Evolutionary conservation across 805 yeast species (phyloP).

Genomic region (Pichia heedii): DNA sequence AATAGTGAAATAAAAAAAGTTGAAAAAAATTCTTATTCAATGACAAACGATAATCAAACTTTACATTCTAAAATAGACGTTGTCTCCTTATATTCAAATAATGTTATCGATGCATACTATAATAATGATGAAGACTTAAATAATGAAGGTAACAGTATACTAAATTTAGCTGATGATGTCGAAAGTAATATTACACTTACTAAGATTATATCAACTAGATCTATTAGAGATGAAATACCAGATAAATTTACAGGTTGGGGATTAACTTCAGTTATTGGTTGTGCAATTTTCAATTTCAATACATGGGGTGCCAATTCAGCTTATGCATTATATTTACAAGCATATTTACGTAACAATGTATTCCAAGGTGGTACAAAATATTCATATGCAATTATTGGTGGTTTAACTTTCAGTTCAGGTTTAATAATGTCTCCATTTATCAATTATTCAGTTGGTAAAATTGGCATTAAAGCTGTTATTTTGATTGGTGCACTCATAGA

Average conservation of each 20-base stretch:
- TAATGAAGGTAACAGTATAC: background rate
- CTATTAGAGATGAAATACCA: constrained; percentile 27
- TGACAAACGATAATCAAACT: too few relatives aligned
- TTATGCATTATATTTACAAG: constrained; percentile 54
- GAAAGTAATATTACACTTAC: constrained; percentile 1
- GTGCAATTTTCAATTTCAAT: constrained; percentile 41
- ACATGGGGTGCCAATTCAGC: constrained; percentile 73
- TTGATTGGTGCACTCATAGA: constrained; percentile 41
- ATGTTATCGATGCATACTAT: too few relatives aligned
- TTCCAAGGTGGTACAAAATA: constrained; percentile 47
- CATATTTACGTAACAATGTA: constrained; percentile 40
- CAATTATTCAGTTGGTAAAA: constrained; percentile 32
- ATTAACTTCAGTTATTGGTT: constrained; percentile 35
- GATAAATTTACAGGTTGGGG: constrained; percentile 72
- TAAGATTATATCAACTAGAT: constrained; percentile 4
- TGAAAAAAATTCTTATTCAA: too few relatives aligned
- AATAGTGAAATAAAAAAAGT: too few relatives aligned
- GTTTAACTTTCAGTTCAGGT: constrained; percentile 52
- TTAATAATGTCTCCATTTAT: constrained; percentile 40
- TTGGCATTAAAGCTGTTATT: constrained; percentile 35
- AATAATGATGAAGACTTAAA: background rate
- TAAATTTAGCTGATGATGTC: background rate
- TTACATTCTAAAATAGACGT: too few relatives aligned
- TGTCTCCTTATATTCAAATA: too few relatives aligned
- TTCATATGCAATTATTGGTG: constrained; percentile 63